phyloP scores from a whole-genome alignment of 139 green algal genomes.

The Penium margaritaceum region DNA sequence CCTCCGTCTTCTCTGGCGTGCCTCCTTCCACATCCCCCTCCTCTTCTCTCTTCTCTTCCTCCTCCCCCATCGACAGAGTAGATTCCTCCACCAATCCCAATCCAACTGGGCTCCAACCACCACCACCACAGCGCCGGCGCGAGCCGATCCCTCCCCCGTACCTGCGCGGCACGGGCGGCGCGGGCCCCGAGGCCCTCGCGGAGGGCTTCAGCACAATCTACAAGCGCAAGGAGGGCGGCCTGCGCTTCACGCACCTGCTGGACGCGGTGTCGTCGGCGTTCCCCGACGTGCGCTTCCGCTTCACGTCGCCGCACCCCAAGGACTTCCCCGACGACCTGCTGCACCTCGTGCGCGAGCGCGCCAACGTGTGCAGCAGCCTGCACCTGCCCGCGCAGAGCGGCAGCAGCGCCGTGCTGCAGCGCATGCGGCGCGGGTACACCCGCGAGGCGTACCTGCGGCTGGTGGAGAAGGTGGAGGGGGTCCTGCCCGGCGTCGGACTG shows the following conservation, averaged over 20 bases:
- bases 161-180: too few relatives aligned
- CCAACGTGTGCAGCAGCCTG: constrained; percentile 77
- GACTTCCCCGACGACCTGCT: constrained; percentile 57
- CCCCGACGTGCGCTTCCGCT: constrained; percentile 79
- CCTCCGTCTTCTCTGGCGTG: neutral
- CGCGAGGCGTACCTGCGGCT: constrained; percentile 76
- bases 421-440: constrained; percentile 76
- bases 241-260: constrained; percentile 73
- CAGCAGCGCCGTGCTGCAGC: constrained; percentile 56
- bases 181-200: too few relatives aligned
- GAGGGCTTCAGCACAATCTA: constrained; percentile 78
- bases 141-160: too few relatives aligned
- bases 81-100: too few relatives aligned
- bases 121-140: too few relatives aligned
- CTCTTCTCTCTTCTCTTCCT: neutral
- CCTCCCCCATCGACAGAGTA: too few relatives aligned
- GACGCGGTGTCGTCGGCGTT: constrained; percentile 59
- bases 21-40: neutral
- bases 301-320: constrained; percentile 85
- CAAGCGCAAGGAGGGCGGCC: constrained; percentile 58
- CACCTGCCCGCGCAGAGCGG: constrained; percentile 88
- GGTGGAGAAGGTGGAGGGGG: constrained; percentile 52
- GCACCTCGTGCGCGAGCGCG: constrained; percentile 53
- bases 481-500: constrained; percentile 64
- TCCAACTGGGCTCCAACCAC: too few relatives aligned